phyloP scores from a whole-genome alignment of 2,329 filamentous ascomycete species.

The Orbilia blumenaviensis region DNA sequence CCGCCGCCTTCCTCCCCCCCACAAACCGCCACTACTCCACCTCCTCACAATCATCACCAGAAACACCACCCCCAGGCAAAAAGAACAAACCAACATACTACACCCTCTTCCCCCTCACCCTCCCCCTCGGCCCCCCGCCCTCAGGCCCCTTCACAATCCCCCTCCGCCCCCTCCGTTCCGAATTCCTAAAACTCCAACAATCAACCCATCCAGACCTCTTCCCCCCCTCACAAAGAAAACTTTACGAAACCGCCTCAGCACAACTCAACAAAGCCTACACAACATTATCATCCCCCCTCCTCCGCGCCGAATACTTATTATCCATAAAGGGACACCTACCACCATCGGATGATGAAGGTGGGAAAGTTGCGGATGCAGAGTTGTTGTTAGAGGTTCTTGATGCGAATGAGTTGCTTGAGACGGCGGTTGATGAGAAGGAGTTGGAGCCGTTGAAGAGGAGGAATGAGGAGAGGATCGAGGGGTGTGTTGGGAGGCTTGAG shows the following conservation, averaged over 20 bases:
- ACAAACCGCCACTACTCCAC: constrained; percentile 4
- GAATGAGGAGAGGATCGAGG: constrained; percentile 74
- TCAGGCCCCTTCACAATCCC: constrained; percentile 78
- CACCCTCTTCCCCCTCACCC: constrained; percentile 82
- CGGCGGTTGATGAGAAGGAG: constrained; percentile 73
- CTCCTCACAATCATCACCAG: constrained; percentile 51
- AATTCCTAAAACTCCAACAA: constrained; percentile 86
- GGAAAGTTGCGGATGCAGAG: constrained; percentile 72
- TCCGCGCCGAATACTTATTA: constrained; percentile 88
- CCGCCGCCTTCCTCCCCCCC: background rate
- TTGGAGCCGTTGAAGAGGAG: constrained; percentile 68
- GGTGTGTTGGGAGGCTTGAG: constrained; percentile 72
- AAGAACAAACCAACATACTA: no score
- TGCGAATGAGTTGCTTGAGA: constrained; percentile 77
- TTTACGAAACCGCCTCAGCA: constrained; percentile 80
- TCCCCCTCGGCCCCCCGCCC: constrained; percentile 81
- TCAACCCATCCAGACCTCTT: constrained; percentile 77
- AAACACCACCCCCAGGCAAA: constrained; percentile 52
- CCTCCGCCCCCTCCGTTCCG: constrained; percentile 74
- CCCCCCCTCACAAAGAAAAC: constrained; percentile 65
- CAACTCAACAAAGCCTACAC: constrained; percentile 91
- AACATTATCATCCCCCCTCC: constrained; percentile 79
- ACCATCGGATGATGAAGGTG: constrained; percentile 79
- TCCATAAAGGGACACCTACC: constrained; percentile 73
- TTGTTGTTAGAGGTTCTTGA: constrained; percentile 83